A percentile compares a stretch with the other conserved stretches of the same genome.
These are phyloP conservation scores for Fusarium mangiferae DNA, from an alignment of 2,329 filamentous ascomycete genomes.

Conservation along the genomic window DNA sequence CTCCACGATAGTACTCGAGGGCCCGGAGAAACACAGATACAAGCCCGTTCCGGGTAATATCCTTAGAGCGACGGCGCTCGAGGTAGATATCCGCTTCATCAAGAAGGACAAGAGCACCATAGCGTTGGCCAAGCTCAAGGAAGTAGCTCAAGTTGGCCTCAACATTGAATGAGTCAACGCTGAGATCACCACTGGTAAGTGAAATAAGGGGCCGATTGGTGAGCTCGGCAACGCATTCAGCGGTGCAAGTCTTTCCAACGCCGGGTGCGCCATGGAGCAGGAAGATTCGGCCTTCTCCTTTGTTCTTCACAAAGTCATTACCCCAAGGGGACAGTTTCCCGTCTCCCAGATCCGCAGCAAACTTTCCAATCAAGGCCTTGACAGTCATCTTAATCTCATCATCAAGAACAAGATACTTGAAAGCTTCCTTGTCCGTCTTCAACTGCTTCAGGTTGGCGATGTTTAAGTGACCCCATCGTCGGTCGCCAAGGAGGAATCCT, in stretches of 20 bases:
- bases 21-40: constrained; percentile 62
- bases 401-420: constrained; percentile 62
- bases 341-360: constrained; percentile 50
- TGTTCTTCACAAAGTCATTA: constrained; percentile 60
- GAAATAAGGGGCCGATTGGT: constrained; percentile 62
- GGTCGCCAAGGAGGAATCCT: constrained; percentile 57
- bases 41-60: constrained; percentile 59
- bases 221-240: constrained; percentile 64
- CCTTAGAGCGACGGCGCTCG: constrained; percentile 57
- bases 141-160: constrained; percentile 59
- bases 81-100: constrained; percentile 72
- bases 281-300: constrained; percentile 62
- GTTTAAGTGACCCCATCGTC: constrained; percentile 57
- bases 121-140: constrained; percentile 60
- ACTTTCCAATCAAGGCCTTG: constrained; percentile 59
- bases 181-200: constrained; percentile 61
- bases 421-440: constrained; percentile 58
- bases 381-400: constrained; percentile 60
- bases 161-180: constrained; percentile 51
- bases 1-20: constrained; percentile 62
- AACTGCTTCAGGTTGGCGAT: constrained; percentile 54
- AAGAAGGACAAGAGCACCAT: constrained; percentile 63
- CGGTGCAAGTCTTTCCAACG: constrained; percentile 68
- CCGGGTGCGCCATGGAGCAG: constrained; percentile 64
- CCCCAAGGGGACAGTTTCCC: constrained; percentile 57